Evolutionary conservation across 192 early-diverging fungal species (phyloP), one percentile per base, ranked within the genome.

Genomic region (Allomyces javanicus): DNA sequence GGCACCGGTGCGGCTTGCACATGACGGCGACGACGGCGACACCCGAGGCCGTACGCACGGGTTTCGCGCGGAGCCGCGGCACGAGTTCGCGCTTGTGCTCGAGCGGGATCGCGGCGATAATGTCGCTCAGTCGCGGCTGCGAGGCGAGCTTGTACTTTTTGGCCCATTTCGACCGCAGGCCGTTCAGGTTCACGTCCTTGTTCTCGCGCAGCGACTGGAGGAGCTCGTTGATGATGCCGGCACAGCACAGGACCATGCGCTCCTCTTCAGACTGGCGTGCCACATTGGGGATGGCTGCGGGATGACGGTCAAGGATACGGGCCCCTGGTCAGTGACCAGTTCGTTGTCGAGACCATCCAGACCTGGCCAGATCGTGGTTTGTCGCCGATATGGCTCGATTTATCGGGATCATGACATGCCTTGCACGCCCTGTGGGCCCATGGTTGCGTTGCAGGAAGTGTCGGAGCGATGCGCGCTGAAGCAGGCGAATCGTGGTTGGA

Each of bases 101-200:
- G 73, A 94, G 92, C 3, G 96, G 96, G 67, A 99, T 96, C 33
- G 92, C 96, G 11, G 94, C 91, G 62, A 99, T 96, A 64, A 99
- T 97, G 71, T 99, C 96, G 17, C 95, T 92, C 7, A 99, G 82
- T 67, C 87, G 87, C 11, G 96, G 96, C 75, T 95, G 93, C 43
- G 86, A 85, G 61, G 82, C 79, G 12, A 96, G 80, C 64, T 84
- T 89, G 74, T 87, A 81, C 24, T 76, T 73, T 17, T 85, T 72
- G n/a, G 87, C 80, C 69, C 89, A 79, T 66, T 86, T 82, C 64
- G 79, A 78, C 66, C 88, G 89, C 22, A 98, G 73, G 45, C 82
- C 87, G 67, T 93, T 96, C 19, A 98, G 78, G 73, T 96, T 96
- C 65, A 94, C 84, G 55, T 88, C 85, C 65, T 83, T 85, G 55